Evolutionary conservation across 2,329 filamentous ascomycete species (phyloP), one percentile per base, ranked within the genome.

Genomic region (Cladosporium sp.): DNA sequence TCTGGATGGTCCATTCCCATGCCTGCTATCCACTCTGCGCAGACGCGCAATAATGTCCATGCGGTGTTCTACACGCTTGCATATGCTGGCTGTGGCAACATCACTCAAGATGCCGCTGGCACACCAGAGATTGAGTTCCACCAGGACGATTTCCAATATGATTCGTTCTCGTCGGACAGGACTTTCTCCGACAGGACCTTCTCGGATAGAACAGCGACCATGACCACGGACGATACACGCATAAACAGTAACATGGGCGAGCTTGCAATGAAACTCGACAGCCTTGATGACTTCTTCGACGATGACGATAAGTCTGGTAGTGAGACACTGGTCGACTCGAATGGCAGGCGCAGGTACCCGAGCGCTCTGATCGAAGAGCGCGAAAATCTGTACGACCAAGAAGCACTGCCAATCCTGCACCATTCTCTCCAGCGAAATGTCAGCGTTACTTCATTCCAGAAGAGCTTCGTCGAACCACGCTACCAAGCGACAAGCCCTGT

Each of bases 1-100:
- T 93, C 88, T 13, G 93, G 93, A 2, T 98, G 93, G 93, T 93
- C 93, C 0, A 89, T 98, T 38, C 92, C 93, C 0, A 82, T 94
- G 65, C 93, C 93, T 13, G 92, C 92, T 0, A 85, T 87, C 50
- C 92, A 95, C 71, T 93, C 91, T 0, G 84, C 86, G 48, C 81
- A 84, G 29, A 97, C 93, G 3, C 80, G 93, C 51, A 81, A 85
- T 51, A 98, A 98, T 60, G 93, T 98, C 2, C 92, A 97, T 66
- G 89, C 91, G 0, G 91, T 93, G 0, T 97, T 96, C 69, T 95
- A 95, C 69, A 95, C 91, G 56, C 52, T 66, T 15, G 57, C 61
- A 3, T 68, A 68, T 25, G 60, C 66, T 11, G 69, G 71, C 39
- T 32, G 20, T 18, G 61, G 67, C 16, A 57, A 62, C 12, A 66